phyloP scores from a whole-genome alignment of 2,329 filamentous ascomycete species.

The Biscogniauxia marginata region DNA sequence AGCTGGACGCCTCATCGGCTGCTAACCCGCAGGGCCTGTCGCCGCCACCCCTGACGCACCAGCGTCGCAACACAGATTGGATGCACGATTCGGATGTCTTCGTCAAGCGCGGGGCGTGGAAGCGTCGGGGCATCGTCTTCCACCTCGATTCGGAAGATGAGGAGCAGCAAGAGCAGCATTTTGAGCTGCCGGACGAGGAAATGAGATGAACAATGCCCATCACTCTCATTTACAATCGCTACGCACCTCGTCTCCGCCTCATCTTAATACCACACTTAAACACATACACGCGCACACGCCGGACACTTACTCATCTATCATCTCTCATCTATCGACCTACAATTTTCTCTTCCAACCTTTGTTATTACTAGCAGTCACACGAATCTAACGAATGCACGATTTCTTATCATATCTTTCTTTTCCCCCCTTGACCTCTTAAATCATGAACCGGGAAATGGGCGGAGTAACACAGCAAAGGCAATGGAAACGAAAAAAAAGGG shows the following conservation, averaged over 20 bases:
- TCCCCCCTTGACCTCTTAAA: not conserved
- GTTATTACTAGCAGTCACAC: not conserved
- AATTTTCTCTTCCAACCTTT: not conserved
- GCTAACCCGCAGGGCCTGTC: slow-evolving; percentile 20
- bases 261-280: too few relatives aligned
- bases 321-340: not conserved
- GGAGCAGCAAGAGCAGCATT: slow-evolving; percentile 28
- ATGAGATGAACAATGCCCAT: not conserved
- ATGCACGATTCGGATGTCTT: slow-evolving; percentile 28
- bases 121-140: slow-evolving; percentile 35
- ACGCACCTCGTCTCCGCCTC: not conserved
- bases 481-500: too few relatives aligned
- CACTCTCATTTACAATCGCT: too few relatives aligned
- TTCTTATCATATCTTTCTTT: not conserved
- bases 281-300: not conserved
- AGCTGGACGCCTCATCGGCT: slow-evolving; percentile 15
- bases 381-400: not conserved
- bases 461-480: not conserved
- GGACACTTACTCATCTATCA: not conserved
- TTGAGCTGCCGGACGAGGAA: slow-evolving; percentile 28
- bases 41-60: slow-evolving; percentile 12
- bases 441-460: not conserved
- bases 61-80: slow-evolving; percentile 27
- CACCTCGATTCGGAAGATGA: slow-evolving; percentile 25
- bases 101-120: slow-evolving; percentile 34